Evolutionary conservation across 768 basidiomycete genomes (phyloP).

Genomic region (Antrodiella citrinella): DNA sequence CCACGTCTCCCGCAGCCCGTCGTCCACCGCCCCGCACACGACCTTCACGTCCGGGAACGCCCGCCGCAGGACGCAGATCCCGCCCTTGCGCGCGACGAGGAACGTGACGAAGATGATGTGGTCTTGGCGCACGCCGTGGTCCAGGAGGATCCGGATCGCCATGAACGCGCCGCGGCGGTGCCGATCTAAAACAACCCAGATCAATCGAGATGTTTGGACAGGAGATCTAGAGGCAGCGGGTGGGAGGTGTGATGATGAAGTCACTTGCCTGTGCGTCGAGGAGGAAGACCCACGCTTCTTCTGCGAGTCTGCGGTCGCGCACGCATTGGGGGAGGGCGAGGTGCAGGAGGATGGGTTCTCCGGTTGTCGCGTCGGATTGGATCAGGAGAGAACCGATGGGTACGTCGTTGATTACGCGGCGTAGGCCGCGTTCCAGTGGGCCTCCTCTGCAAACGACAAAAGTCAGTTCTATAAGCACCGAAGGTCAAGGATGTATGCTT

Average conservation of each 20-base stretch:
- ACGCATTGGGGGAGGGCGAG: slow-evolving; percentile 70
- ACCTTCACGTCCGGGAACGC: slow-evolving; percentile 86
- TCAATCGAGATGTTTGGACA: too few species aligned
- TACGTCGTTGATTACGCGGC: slow-evolving; percentile 78
- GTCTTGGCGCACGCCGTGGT: slow-evolving; percentile 82
- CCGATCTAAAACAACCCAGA: slow-evolving; percentile 65
- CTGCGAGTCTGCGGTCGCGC: slow-evolving; percentile 55
- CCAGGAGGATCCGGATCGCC: slow-evolving; percentile 88
- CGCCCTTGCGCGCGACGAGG: slow-evolving; percentile 77
- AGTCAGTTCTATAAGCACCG: slow-evolving; percentile 3
- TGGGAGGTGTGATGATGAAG: background rate
- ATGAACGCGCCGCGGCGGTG: slow-evolving; percentile 92
- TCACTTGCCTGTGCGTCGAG: slow-evolving; percentile 74
- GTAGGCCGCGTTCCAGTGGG: slow-evolving; percentile 85
- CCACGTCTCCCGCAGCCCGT: slow-evolving; percentile 69
- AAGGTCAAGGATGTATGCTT: slow-evolving; percentile 23
- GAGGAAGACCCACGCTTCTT: slow-evolving; percentile 74
- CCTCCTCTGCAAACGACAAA: slow-evolving; percentile 53
- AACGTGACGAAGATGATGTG: slow-evolving; percentile 88
- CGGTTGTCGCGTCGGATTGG: slow-evolving; percentile 76
- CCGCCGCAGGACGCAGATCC: slow-evolving; percentile 63
- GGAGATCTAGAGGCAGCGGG: background rate
- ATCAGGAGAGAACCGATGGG: slow-evolving; percentile 85
- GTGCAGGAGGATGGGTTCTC: slow-evolving; percentile 85
- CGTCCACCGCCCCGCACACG: slow-evolving; percentile 79